Evolutionary conservation across 148 eudicot genomes (phyloP).

Genomic region (Fallopia convolvulus): DNA sequence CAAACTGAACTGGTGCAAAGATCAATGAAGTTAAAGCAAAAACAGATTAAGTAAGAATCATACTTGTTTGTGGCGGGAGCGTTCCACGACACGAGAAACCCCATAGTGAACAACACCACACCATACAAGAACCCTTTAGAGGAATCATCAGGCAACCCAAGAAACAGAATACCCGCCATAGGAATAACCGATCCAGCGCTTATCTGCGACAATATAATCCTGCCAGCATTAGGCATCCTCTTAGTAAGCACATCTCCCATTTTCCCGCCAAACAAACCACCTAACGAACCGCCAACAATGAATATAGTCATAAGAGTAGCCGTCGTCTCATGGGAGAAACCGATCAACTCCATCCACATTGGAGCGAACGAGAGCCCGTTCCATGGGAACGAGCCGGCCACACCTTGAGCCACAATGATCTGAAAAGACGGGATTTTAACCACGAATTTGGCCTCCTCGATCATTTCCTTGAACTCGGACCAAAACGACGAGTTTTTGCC

Average conservation of each 20-base stretch:
- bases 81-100: constrained; percentile 65
- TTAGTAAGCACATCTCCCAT: constrained; percentile 68
- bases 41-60: constrained; percentile 6
- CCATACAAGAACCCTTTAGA: constrained; percentile 49
- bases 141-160: constrained; percentile 61
- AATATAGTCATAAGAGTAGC: constrained; percentile 63
- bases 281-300: constrained; percentile 44
- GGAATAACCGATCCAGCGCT: constrained; percentile 80
- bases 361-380: constrained; percentile 70
- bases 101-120: constrained; percentile 58
- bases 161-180: constrained; percentile 58
- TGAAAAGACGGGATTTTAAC: constrained; percentile 66
- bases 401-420: constrained; percentile 77
- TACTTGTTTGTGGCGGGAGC: constrained; percentile 86
- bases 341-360: constrained; percentile 91
- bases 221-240: constrained; percentile 60
- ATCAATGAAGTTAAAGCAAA: too few relatives aligned
- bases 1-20: neutral
- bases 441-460: constrained; percentile 59
- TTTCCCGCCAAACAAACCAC: constrained; percentile 73
- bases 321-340: constrained; percentile 70
- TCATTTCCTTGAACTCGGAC: constrained; percentile 41
- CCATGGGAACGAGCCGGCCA: constrained; percentile 84
- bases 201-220: constrained; percentile 77
- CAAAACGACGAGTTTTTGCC: constrained; percentile 26